Evolutionary conservation across 148 eudicot genomes (phyloP).

Genomic region (Rhododendron kiyosumense): DNA sequence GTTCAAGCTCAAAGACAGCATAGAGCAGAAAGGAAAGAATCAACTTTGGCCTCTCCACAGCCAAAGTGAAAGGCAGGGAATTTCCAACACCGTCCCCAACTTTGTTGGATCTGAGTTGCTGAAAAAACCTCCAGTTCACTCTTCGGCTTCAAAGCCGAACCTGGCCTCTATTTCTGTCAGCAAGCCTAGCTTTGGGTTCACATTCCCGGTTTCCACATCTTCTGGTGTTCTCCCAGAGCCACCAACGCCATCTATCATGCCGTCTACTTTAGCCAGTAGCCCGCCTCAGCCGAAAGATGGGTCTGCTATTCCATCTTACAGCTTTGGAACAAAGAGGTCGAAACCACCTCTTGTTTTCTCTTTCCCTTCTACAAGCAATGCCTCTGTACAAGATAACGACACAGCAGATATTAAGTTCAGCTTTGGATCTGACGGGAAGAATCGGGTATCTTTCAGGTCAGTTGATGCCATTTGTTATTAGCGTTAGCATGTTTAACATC

Average conservation of each 20-base stretch:
- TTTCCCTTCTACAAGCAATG: slow-evolving; percentile 47
- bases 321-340: slow-evolving; percentile 46
- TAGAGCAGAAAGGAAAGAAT: slow-evolving; percentile 14
- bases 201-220: slow-evolving; percentile 54
- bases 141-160: slow-evolving; percentile 29
- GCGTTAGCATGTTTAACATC: slow-evolving; percentile 5
- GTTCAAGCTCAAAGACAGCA: not conserved
- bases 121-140: slow-evolving; percentile 26
- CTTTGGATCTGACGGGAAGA: slow-evolving; percentile 56
- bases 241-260: slow-evolving; percentile 82
- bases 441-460: slow-evolving; percentile 55
- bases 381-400: slow-evolving; percentile 18
- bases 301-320: slow-evolving; percentile 33
- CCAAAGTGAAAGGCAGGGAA: slow-evolving; percentile 23
- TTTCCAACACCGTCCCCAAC: slow-evolving; percentile 13
- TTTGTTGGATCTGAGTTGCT: slow-evolving; percentile 19
- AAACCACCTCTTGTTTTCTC: slow-evolving; percentile 51
- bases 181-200: slow-evolving; percentile 52
- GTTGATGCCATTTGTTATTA: slow-evolving; percentile 47
- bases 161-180: slow-evolving; percentile 49
- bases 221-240: slow-evolving; percentile 56
- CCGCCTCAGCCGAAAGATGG: slow-evolving; percentile 24
- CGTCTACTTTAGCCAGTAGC: slow-evolving; percentile 34
- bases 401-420: slow-evolving; percentile 46
- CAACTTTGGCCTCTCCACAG: slow-evolving; percentile 15